Percentiles rank a stretch among this genome's conserved stretches.
phyloP scores from a whole-genome alignment of 345 rosid species.

The Gossypium mustelinum region DNA sequence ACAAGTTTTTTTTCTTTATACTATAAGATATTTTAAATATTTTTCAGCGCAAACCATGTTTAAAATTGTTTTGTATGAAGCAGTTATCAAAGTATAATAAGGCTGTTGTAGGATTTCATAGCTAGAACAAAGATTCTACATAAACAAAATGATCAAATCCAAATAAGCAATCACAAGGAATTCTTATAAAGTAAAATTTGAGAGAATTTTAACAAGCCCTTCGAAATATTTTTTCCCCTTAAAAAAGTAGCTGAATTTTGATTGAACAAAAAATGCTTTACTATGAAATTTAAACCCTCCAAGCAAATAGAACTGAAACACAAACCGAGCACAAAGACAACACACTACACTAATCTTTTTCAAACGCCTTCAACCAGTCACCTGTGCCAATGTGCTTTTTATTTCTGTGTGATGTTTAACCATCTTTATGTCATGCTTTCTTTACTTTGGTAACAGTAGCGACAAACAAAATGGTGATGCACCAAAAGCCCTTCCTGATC shows the following conservation, averaged over 20 bases:
- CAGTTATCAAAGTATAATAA: no score
- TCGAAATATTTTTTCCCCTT: not conserved
- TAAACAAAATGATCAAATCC: not conserved
- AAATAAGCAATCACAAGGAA: not conserved
- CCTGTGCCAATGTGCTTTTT: conserved; percentile 28
- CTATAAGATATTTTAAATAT: no score
- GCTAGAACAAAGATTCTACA: not conserved
- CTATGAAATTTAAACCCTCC: conserved; percentile 14
- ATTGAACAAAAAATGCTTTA: conserved; percentile 25
- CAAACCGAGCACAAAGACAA: conserved; percentile 13
- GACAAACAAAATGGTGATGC: conserved; percentile 13
- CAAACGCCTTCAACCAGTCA: conserved; percentile 14
- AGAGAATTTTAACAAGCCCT: not conserved
- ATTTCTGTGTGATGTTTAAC: conserved; percentile 27
- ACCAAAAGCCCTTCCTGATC: conserved; percentile 14
- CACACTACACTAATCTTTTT: conserved; percentile 22
- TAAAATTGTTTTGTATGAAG: no score
- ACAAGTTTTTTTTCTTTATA: no score
- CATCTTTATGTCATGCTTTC: conserved; percentile 20
- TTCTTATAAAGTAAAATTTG: not conserved
- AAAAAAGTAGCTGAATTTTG: conserved; percentile 5
- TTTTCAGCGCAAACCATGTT: no score
- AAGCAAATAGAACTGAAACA: conserved; percentile 14
- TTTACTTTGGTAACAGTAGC: not conserved
- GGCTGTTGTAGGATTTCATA: no score